Evolutionary conservation across 768 basidiomycete species (phyloP), one percentile per base, ranked within the genome.

Genomic region (Exidia glandulosa): DNA sequence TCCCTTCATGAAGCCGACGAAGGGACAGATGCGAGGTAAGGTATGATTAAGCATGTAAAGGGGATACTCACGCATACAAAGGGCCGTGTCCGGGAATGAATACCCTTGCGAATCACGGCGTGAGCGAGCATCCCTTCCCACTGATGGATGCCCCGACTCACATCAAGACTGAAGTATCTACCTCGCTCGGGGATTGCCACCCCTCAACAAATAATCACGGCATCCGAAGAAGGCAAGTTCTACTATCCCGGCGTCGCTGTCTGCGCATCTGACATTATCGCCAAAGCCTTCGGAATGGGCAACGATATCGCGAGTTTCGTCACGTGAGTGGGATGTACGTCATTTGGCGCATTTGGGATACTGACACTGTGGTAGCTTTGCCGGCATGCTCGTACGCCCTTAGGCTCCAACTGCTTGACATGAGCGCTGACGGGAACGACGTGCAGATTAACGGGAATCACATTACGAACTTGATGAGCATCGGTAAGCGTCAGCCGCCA

Each of bases 81-180:
- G 50, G 50, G 25, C 60, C 60, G 2, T 61, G 60, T 47, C 60
- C 60, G 10, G 60, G 60, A 7, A 32, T 61, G 41, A 61, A 61
- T 30, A 61, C 60, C 2, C 57, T 61, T 29, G 60, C 60, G 16
- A 45, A 37, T 14, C 60, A 61, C 16, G 60, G 60, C 14, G 60
- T 61, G 32, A 27, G 60, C 19, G 30, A 32, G 14, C 23, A 34
- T 16, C 19, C 3, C 29, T 30, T 25, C 25, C 50, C n/a, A n/a
- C n/a, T n/a, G n/a, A 48, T 16, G 41, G 19, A 19, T 19, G 16
- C 41, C 41, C n/a, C n/a, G n/a, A 23, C 50, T 54, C 10, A 32
- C 37, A 7, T 25, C 19, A 2, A 29, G 32, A 57, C 13, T 14
- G 29, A 5, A 61, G 60, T 61, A 41, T 19, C 45, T 61, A 16